A percentile compares a stretch with the other conserved stretches of the same genome.
phyloP scores from a whole-genome alignment of 139 green algal species.

The Coelastrella sp. region DNA sequence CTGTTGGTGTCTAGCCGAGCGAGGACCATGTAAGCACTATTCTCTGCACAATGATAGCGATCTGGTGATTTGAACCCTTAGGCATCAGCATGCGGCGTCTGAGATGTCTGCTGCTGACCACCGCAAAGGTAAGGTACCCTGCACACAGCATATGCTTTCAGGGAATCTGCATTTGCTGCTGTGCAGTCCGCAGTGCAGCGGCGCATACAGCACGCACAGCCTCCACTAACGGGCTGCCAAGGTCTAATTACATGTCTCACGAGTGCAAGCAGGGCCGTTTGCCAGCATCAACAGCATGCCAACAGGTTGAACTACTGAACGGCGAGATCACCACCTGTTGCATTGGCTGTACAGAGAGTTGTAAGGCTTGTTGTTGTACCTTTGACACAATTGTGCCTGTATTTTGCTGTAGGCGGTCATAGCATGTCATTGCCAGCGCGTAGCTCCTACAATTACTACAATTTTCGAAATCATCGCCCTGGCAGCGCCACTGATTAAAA shows the following conservation, averaged over 20 bases:
- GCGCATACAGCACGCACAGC: background rate
- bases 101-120: background rate
- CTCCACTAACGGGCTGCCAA: no score
- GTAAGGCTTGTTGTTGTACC: no score
- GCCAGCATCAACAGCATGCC: background rate
- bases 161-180: background rate
- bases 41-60: background rate
- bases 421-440: slow-evolving; percentile 20
- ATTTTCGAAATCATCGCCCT: slow-evolving; percentile 47
- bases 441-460: slow-evolving; percentile 35
- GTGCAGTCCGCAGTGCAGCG: no score
- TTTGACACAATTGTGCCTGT: background rate
- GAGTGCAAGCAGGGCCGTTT: background rate
- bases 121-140: background rate
- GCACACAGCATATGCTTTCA: background rate
- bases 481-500: slow-evolving; percentile 19
- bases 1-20: background rate
- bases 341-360: no score
- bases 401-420: slow-evolving; percentile 15
- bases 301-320: background rate
- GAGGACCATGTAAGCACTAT: background rate
- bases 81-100: background rate
- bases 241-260: no score
- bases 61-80: background rate
- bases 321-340: no score